Base-by-base conservation (phyloP, 768 basidiomycete genomes). In the Amyloporia xantha region DNA sequence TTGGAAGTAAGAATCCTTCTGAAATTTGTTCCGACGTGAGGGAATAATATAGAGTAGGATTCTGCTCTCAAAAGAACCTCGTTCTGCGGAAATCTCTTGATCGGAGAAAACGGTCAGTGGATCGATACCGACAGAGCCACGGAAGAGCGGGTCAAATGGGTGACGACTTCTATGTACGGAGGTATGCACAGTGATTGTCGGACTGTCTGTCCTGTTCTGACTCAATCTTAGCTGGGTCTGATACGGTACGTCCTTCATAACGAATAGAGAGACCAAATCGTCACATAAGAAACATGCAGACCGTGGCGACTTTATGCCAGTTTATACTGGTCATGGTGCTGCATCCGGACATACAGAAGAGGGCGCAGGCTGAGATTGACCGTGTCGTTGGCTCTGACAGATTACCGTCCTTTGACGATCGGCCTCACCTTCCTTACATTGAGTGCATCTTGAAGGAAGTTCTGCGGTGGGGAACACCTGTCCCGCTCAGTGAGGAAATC, bases 281-380 rank as follows among this genome's bases (percentile, higher is more conserved):
- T n/a, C n/a, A n/a, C n/a, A n/a, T n/a, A n/a, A n/a, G n/a, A n/a
- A n/a, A 19, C 13, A 2, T 25, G 13, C 7, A 44, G 43, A 44
- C 26, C 25, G 10, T 44, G 25, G 23, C 13, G n/a, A 37, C 36
- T 0, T 17, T 59, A 17, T 11, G 48, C 17, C 49, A 44, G 3
- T 57, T 54, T 15, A 38, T 51, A 12, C 25, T 54, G 30, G 41
- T 30, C 10, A 30, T 54, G 46, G 42, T 44, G 13, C 49, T 37
- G 26, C 9, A 48, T 38, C 47, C 47, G 10, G 27, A 39, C 10
- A 36, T 44, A 17, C 36, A 36, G 36, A 10, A 36, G 20, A 30
- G 37, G 27, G 51, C 51, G 2, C 51, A 52, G 12, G 19, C 21
- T 13, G 25, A 52, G 17, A 20, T 52, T 12, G 46, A 52, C 35